Base-by-base conservation (phyloP, 1,139 yeast species). In the Pichiaceae sp. region DNA sequence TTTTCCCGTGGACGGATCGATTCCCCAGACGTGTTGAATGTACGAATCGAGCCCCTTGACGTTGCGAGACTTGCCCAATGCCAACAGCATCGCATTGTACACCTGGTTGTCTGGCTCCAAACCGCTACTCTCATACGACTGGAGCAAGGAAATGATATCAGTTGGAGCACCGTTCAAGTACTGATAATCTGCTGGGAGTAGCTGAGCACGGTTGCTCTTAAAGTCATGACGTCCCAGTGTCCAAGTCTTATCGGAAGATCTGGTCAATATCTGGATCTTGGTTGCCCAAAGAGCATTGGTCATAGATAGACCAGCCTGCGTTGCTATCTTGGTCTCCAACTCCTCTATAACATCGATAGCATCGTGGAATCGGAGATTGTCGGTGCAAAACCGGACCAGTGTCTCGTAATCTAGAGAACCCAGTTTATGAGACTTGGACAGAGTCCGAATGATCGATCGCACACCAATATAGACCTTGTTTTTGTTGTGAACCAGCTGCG, bases 21-120 rank as follows among this genome's bases (percentile, higher is more conserved):
- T 32, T 9, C 53, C 54, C 58, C 58, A 57, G 4, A 49, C 41
- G 2, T 38, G 34, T 17, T 41, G 37, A n/a, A 57, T 41, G 18
- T 43, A 44, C 8, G 41, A 27, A 29, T 50, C 47, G 12, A 56
- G 37, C n/a, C 45, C 33, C 8, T 42, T 41, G 1, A 49, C 24
- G 26, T 56, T 46, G 14, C 42, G 37, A 8, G 42, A 31, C 31
- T 39, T 46, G 21, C 53, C 56, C 17, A 49, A 32, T 4, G 50
- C 42, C 30, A 50, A 35, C 5, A 52, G 8, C 19, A 52, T 42
- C 2, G 47, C 33, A 23, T 43, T 36, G 35, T 44, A 43, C 6
- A 52, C 37, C 9, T 37, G 33, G n/a, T 38, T 17, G 29, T 47
- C 46, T 1, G 52, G 51, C 16, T 29, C 21, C 11, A 49, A 32